These are phyloP conservation scores for Saccharomycopsis sp. DNA, from an alignment of 805 yeast species.

Conservation along the genomic window DNA sequence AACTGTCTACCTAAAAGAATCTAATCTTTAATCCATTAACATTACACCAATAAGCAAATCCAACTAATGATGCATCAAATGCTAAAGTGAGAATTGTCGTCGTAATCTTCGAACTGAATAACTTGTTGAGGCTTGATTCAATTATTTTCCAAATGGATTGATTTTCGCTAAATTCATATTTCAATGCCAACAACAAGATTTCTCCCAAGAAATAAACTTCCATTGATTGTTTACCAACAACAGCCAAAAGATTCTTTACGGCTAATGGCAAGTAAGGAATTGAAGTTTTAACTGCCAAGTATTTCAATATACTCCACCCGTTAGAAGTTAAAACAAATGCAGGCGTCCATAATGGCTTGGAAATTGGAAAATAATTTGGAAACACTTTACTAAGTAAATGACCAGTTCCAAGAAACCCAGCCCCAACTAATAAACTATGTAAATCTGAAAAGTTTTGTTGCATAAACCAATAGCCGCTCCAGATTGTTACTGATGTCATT, in stretches of 20 bases:
- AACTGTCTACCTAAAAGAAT: slow-evolving; percentile 4
- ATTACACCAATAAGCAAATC: slow-evolving; percentile 12
- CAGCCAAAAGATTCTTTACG: slow-evolving; percentile 21
- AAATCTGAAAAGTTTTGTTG: slow-evolving; percentile 21
- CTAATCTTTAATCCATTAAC: slow-evolving; percentile 2
- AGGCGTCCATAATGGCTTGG: slow-evolving; percentile 33
- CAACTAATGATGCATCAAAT: slow-evolving; percentile 4
- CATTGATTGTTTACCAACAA: slow-evolving; percentile 27
- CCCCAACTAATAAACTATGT: slow-evolving; percentile 25
- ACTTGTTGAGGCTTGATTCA: slow-evolving; percentile 2
- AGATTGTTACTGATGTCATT: slow-evolving; percentile 31
- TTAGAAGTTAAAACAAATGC: slow-evolving; percentile 28
- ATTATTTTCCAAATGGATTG: slow-evolving; percentile 13
- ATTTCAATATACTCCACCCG: slow-evolving; percentile 29
- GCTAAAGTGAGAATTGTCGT: background rate
- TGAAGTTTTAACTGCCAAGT: slow-evolving; percentile 22
- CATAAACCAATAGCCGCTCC: slow-evolving; percentile 31
- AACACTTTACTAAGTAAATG: slow-evolving; percentile 24
- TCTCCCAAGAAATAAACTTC: slow-evolving; percentile 26
- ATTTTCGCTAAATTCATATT: slow-evolving; percentile 8
- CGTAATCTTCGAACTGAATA: background rate
- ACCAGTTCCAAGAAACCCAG: slow-evolving; percentile 26
- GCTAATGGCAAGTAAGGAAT: slow-evolving; percentile 26
- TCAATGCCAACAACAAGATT: slow-evolving; percentile 11
- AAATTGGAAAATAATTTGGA: slow-evolving; percentile 29